Base-by-base conservation (phyloP, 306 rosid genomes). In the Corylus avellana region DNA sequence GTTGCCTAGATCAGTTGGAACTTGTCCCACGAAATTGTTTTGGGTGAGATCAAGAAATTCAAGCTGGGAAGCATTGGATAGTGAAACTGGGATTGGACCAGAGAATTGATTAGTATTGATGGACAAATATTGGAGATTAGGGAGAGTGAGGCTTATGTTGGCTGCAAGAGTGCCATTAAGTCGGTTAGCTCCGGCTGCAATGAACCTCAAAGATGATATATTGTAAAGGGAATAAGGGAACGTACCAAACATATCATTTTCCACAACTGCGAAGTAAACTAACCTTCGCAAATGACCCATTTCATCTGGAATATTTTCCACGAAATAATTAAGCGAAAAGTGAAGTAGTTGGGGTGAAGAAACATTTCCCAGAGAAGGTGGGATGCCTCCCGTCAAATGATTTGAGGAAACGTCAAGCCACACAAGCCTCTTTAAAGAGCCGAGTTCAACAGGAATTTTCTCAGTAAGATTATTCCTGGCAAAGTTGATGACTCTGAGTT, bases 91-190 rank as follows among this genome's bases (percentile, higher is more conserved):
- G 59, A 89, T 84, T 27, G 44, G 12, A 7, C 87, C 85, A 1
- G 82, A 80, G 73, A 90, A n/a, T n/a, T n/a, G n/a, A n/a, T n/a
- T n/a, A n/a, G n/a, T n/a, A n/a, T n/a, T n/a, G n/a, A n/a, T n/a
- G n/a, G n/a, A n/a, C n/a, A n/a, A n/a, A n/a, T n/a, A n/a, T n/a
- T n/a, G 32, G 73, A 87, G 83, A 48, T 78, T 73, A 9, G 91
- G 87, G 39, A 85, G 79, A 11, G 54, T 81, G n/a, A 48, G 37
- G 59, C 87, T 86, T 72, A 81, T 77, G 29, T 58, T n/a, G 14
- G 83, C 39, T 4, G 88, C 84, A 61, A 87, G 79, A 72, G 78
- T 83, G 37, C 85, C 85, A 70, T 42, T 64, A n/a, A 85, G 57
- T 39, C 12, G 51, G 57, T 85, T 85, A 4, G 0, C 0, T 0